Conservation (phyloP, 1,139 yeast genomes). For the Taiozyma onychis region DNA sequence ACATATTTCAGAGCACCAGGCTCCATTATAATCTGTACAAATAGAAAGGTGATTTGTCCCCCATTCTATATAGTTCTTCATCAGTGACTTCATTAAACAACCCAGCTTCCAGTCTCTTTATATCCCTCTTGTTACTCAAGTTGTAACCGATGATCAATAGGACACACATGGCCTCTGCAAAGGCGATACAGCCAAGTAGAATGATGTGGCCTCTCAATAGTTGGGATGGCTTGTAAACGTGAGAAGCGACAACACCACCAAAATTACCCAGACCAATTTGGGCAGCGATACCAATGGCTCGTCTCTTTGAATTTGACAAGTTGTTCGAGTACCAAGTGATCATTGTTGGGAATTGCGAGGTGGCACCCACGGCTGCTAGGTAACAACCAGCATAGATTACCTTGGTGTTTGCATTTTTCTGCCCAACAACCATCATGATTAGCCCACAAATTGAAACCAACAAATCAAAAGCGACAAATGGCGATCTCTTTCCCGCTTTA, state of each 20-base stretch:
- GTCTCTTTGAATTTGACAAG: slow-evolving; percentile 30
- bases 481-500: slow-evolving; percentile 28
- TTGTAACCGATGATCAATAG: slow-evolving; percentile 15
- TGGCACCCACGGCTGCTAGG: slow-evolving; percentile 30
- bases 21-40: slow-evolving; percentile 6
- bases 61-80: slow-evolving; percentile 27
- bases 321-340: slow-evolving; percentile 36
- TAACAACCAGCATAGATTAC: slow-evolving; percentile 31
- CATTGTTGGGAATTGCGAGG: slow-evolving; percentile 31
- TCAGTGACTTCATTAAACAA: slow-evolving; percentile 21
- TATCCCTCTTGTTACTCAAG: slow-evolving; percentile 20
- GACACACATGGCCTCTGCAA: slow-evolving; percentile 6
- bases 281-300: slow-evolving; percentile 35
- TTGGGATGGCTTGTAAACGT: slow-evolving; percentile 12
- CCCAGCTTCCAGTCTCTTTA: slow-evolving; percentile 21
- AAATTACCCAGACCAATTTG: slow-evolving; percentile 37
- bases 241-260: slow-evolving; percentile 33
- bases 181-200: slow-evolving; percentile 7
- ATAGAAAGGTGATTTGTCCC: slow-evolving; percentile 24
- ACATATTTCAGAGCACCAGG: background rate
- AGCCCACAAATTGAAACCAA: slow-evolving; percentile 25
- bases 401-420: slow-evolving; percentile 9
- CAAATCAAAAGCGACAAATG: slow-evolving; percentile 27
- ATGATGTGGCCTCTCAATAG: slow-evolving; percentile 14
- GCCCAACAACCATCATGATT: slow-evolving; percentile 29